Conservation (phyloP, 2,329 filamentous ascomycete species). For the Hirsutella minnesotensis region DNA sequence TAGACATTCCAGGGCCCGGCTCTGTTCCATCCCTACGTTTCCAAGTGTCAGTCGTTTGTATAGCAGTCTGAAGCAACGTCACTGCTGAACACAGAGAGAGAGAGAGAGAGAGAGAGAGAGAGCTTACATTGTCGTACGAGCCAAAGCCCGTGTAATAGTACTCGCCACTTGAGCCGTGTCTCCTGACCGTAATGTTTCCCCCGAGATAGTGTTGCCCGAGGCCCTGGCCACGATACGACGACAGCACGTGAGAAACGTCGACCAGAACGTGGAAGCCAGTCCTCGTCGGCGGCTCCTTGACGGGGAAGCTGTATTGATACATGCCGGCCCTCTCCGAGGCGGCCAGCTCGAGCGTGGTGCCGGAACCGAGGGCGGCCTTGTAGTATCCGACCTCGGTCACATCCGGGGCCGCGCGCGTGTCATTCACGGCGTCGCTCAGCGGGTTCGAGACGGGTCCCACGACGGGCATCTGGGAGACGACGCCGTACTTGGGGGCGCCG, state of each 20-base stretch:
- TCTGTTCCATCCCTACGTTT: constrained; percentile 45
- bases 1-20: constrained; percentile 51
- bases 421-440: constrained; percentile 40
- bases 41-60: neutral
- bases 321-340: constrained; percentile 45
- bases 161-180: constrained; percentile 20
- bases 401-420: constrained; percentile 38
- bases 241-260: constrained; percentile 55
- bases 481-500: constrained; percentile 58
- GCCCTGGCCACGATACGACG: constrained; percentile 47
- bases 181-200: constrained; percentile 42
- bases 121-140: constrained; percentile 46
- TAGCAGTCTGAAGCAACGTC: neutral
- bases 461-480: constrained; percentile 47
- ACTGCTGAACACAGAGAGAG: neutral
- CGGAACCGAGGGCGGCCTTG: constrained; percentile 40
- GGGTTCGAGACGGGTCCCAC: constrained; percentile 39
- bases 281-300: constrained; percentile 7
- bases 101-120: neutral
- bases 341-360: constrained; percentile 43
- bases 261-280: constrained; percentile 39
- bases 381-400: constrained; percentile 50
- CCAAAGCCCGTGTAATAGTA: constrained; percentile 47
- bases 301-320: constrained; percentile 49
- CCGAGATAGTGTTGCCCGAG: constrained; percentile 50